A percentile compares a stretch with the other conserved stretches of the same genome.
Conservation (phyloP, 768 basidiomycete species). For the Suillus luteus region DNA sequence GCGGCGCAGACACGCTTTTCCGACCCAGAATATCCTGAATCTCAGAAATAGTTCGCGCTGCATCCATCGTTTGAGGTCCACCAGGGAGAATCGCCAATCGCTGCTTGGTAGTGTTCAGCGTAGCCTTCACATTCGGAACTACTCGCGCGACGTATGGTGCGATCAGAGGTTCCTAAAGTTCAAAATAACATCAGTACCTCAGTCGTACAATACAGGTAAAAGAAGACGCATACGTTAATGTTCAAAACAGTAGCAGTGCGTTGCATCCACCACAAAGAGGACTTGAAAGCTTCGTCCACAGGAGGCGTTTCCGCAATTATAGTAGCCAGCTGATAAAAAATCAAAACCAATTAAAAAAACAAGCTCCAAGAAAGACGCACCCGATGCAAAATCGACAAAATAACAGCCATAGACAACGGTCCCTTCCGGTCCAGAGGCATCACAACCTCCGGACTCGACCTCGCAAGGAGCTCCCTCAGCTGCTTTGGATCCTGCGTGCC, state of each 20-base stretch:
- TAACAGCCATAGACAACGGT: constrained; percentile 81
- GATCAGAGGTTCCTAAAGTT: constrained; percentile 70
- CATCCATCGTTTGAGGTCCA: constrained; percentile 65
- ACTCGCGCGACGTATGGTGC: constrained; percentile 82
- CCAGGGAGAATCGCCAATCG: constrained; percentile 78
- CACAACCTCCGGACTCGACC: constrained; percentile 76
- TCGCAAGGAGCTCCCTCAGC: constrained; percentile 70
- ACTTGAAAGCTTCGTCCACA: constrained; percentile 79
- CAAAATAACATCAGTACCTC: background rate
- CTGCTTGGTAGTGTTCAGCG: constrained; percentile 78
- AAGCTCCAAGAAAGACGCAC: constrained; percentile 44
- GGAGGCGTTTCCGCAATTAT: constrained; percentile 77
- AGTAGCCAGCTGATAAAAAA: constrained; percentile 57
- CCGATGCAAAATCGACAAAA: constrained; percentile 80
- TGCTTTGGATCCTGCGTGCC: constrained; percentile 74
- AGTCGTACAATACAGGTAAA: background rate
- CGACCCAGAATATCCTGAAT: constrained; percentile 69
- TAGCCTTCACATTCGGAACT: constrained; percentile 74
- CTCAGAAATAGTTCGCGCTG: constrained; percentile 68
- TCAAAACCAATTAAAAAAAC: constrained; percentile 12
- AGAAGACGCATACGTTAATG: constrained; percentile 56
- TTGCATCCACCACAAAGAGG: constrained; percentile 85
- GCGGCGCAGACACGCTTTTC: constrained; percentile 32
- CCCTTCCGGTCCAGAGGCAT: constrained; percentile 73
- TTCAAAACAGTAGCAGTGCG: constrained; percentile 70